Evolutionary conservation across 2,329 filamentous ascomycete species (phyloP), one percentile per base, ranked within the genome.

Genomic region (Monosporascus sp.): DNA sequence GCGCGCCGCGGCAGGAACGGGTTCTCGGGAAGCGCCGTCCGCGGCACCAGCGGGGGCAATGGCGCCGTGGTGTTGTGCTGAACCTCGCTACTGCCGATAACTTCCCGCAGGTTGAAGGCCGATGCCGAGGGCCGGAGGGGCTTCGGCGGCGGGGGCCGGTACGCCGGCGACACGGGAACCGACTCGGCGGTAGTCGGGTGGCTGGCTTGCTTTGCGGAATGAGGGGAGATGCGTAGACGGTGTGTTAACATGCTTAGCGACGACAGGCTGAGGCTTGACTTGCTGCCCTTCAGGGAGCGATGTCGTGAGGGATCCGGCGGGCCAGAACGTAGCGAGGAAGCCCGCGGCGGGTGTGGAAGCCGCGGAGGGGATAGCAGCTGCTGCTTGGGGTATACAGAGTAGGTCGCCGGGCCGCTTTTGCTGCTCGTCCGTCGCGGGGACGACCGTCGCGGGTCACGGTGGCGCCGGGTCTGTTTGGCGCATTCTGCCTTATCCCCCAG

Each of bases 381-480:
- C n/a, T 65, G 57, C 59, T 70, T 76, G 5, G 74, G 74, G 54
- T 75, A 76, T 39, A 74, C 66, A 1, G 74, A 75, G 54, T 76
- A 76, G 3, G 67, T 70, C 18, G 50, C 48, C 3, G 60, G 27
- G 41, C 49, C 54, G 41, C 55, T 59, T 48, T 46, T 46, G 24
- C 57, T 60, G 1, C 53, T 55, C 35, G 54, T 49, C 7, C 50
- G 56, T 37, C 59, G 58, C 15, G 56, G 46, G 18, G 54, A 51
- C 8, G 57, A 53, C 6, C 31, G 39, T 36, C 50, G 56, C n/a
- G 48, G 35, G 18, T 24, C 39, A 20, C 7, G 8, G 18, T 18
- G n/a, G 8, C 20, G 22, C 22, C 24, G 39, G 9, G 61, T 57
- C 9, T 64, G 54, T 55, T 64, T 67, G 43, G 60, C 14, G 22